Evolutionary conservation across 441 rosid genomes (phyloP).

Genomic region (Populus hybrid): DNA sequence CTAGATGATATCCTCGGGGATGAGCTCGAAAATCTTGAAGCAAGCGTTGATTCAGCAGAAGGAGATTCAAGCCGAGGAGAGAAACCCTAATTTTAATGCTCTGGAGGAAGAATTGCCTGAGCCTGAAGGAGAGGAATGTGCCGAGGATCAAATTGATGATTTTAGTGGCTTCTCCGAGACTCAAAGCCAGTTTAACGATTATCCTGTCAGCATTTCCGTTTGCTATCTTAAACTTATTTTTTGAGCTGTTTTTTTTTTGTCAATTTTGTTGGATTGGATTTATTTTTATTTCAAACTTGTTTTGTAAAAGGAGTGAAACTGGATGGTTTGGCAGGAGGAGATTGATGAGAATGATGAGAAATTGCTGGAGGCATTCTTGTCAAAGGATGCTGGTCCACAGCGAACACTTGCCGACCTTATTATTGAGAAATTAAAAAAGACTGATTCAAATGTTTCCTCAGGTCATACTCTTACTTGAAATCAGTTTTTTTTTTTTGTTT

Average conservation of each 20-base stretch:
- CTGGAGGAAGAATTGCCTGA: conserved; percentile 40
- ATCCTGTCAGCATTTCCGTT: conserved; percentile 37
- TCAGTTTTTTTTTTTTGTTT: neutral
- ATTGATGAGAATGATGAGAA: conserved; percentile 78
- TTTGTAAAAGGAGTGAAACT: neutral
- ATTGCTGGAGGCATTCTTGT: conserved; percentile 72
- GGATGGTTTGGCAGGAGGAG: conserved; percentile 43
- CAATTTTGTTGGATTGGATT: neutral
- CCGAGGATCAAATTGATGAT: conserved; percentile 55
- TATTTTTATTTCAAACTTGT: neutral
- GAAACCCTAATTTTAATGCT: conserved; percentile 28
- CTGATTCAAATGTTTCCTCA: conserved; percentile 50
- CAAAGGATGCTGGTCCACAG: conserved; percentile 60
- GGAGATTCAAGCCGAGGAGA: conserved; percentile 66
- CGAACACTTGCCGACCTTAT: conserved; percentile 80
- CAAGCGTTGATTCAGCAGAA: conserved; percentile 78
- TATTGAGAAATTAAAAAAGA: conserved; percentile 57
- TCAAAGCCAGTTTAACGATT: conserved; percentile 47
- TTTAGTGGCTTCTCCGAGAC: conserved; percentile 65
- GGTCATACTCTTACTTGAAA: conserved; percentile 32
- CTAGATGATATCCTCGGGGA: conserved; percentile 61
- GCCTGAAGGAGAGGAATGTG: conserved; percentile 31
- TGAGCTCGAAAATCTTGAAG: conserved; percentile 81
- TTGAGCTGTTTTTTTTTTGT: neutral
- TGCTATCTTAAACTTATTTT: neutral